Evolutionary conservation across 257 asterid genomes (phyloP), one percentile per base, ranked within the genome.

Genomic region (Petrea volubilis): DNA sequence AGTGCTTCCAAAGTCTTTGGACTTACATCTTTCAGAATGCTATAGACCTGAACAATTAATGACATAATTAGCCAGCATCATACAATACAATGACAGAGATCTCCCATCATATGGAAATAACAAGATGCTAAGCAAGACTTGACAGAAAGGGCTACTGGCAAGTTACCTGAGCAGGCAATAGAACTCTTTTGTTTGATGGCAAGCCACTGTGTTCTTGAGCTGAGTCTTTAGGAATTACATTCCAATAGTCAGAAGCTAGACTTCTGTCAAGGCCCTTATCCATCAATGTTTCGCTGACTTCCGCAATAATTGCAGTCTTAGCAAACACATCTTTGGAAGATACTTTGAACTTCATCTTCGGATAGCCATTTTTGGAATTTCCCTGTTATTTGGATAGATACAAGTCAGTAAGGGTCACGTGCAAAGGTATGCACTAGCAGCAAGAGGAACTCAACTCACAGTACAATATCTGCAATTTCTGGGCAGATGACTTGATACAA

Each of bases 241-340:
- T 85, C 99, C 99, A 95, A 83, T 90, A 95, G 79, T 92, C 97
- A 67, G 86, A 67, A 67, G 97, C 87, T 65, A 88, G 68, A 68
- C 56, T 64, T 34, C 21, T 80, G 24, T 34, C 64, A 4, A 67
- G 56, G 77, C 64, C 56, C 49, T 74, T 78, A 43, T 60, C 64
- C 33, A 74, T 29, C 70, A 61, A 29, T 27, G 61, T 62, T 60
- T 86, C 93, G 10, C 55, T 71, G 38, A 84, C 88, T 78, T 95
- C 97, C 0, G 90, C 99, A 6, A 86, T 76, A 73, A 95, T 84
- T 59, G 96, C 92, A 63, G 85, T 88, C 84, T 77, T 90, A 23
- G 88, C 88, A 51, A 83, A 87, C 34, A 83, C 79, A 18, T 95
- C 96, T 59, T 83, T 92, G 8, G 96, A 59, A 55, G 96, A 87